Evolutionary conservation across 257 asterid genomes (phyloP).

Genomic region (Solanum infundibuliforme): DNA sequence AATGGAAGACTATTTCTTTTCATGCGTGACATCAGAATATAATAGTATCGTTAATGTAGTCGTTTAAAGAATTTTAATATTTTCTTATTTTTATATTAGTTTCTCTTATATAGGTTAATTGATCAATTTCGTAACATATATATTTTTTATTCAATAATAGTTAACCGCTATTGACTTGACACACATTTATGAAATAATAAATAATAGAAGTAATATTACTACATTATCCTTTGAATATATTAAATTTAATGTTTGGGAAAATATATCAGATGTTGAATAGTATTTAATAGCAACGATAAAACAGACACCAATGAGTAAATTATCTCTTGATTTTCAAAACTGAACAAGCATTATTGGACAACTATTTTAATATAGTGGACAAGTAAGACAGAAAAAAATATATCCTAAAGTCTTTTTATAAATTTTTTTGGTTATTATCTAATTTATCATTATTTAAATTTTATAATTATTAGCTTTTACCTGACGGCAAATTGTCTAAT

Average conservation of each 20-base stretch:
- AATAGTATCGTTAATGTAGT: background rate
- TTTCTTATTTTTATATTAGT: background rate
- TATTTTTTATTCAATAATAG: too few species aligned
- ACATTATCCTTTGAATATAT: too few species aligned
- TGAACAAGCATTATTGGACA: too few species aligned
- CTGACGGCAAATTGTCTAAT: fast-evolving
- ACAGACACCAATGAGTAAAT: too few species aligned
- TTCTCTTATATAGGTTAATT: background rate
- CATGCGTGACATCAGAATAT: background rate
- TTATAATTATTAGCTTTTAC: background rate
- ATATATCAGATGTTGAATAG: background rate
- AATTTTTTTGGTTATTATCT: background rate
- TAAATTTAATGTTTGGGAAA: too few species aligned
- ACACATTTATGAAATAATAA: background rate
- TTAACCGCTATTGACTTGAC: background rate
- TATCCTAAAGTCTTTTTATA: background rate
- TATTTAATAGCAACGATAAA: too few species aligned
- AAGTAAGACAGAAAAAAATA: too few species aligned
- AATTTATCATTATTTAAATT: background rate
- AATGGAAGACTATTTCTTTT: too few species aligned
- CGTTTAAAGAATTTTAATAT: background rate
- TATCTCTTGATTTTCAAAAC: background rate
- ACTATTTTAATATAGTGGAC: too few species aligned
- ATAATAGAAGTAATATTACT: too few species aligned
- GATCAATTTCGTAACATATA: background rate